These are phyloP conservation scores for Pseudogymnoascus sp. DNA, from an alignment of 2,329 filamentous ascomycete species.

Conservation along the genomic window DNA sequence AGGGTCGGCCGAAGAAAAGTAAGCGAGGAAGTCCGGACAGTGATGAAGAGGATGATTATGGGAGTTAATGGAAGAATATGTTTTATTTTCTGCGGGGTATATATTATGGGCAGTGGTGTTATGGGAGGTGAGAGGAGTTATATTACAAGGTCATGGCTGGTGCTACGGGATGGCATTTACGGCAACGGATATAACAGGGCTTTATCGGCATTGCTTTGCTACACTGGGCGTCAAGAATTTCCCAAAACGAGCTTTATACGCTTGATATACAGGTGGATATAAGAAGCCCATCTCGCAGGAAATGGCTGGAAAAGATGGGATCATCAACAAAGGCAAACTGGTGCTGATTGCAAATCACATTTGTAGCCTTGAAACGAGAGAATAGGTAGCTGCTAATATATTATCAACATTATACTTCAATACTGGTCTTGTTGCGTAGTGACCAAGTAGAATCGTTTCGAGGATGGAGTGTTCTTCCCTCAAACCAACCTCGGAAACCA, in stretches of 20 bases:
- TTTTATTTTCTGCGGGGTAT: not conserved
- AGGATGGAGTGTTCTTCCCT: not conserved
- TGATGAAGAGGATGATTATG: constrained; percentile 24
- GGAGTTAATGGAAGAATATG: constrained; percentile 2
- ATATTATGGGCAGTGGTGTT: constrained; percentile 2
- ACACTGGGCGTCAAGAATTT: not conserved
- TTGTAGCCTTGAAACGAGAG: not conserved
- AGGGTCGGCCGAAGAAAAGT: constrained; percentile 37
- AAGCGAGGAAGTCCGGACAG: constrained; percentile 31
- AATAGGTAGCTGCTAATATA: not conserved
- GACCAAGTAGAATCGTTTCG: not conserved
- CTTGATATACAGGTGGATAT: constrained; percentile 6
- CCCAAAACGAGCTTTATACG: not conserved
- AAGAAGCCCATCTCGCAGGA: constrained; percentile 7
- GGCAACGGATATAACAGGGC: not conserved
- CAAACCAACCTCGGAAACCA: not conserved
- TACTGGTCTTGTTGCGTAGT: not conserved
- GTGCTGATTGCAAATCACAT: not conserved
- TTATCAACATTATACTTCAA: constrained; percentile 1
- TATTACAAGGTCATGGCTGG: not conserved
- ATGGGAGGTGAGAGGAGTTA: not conserved
- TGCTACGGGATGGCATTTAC: constrained; percentile 7
- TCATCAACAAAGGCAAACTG: not conserved
- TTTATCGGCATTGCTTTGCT: not conserved
- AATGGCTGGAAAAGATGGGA: constrained; percentile 4